phyloP scores from a whole-genome alignment of 306 rosid species.

The Fragaria ananassa region DNA sequence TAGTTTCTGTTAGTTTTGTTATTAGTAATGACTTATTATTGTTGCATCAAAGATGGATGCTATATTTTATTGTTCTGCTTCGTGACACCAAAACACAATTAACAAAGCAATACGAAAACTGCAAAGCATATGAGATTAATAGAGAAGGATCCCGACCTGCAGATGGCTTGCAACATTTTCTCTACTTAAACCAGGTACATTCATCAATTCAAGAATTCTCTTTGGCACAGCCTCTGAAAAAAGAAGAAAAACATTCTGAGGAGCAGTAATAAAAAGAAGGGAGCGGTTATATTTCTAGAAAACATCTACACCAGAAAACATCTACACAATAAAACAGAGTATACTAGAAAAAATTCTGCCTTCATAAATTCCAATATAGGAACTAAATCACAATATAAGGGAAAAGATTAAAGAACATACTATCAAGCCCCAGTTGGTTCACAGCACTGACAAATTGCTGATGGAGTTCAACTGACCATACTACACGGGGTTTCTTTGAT shows the following conservation, averaged over 20 bases:
- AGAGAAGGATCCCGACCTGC: conserved; percentile 41
- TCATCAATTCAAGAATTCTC: conserved; percentile 62
- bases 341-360: too few species aligned
- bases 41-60: not conserved
- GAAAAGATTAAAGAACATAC: conserved; percentile 42
- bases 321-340: too few species aligned
- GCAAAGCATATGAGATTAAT: not conserved
- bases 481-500: conserved; percentile 56
- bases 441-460: conserved; percentile 50
- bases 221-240: conserved; percentile 74
- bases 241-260: conserved; percentile 19
- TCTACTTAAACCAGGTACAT: conserved; percentile 57
- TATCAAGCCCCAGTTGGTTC: conserved; percentile 57
- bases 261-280: conserved; percentile 6
- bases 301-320: too few species aligned
- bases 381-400: not conserved
- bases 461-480: conserved; percentile 60
- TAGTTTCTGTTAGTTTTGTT: not conserved
- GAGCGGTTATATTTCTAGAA: too few species aligned
- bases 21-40: not conserved
- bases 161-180: conserved; percentile 72
- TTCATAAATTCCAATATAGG: not conserved
- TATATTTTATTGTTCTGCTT: not conserved
- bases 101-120: not conserved
- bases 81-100: not conserved